Conservation (phyloP, 768 basidiomycete species). For the Cantharellus anzutake region DNA sequence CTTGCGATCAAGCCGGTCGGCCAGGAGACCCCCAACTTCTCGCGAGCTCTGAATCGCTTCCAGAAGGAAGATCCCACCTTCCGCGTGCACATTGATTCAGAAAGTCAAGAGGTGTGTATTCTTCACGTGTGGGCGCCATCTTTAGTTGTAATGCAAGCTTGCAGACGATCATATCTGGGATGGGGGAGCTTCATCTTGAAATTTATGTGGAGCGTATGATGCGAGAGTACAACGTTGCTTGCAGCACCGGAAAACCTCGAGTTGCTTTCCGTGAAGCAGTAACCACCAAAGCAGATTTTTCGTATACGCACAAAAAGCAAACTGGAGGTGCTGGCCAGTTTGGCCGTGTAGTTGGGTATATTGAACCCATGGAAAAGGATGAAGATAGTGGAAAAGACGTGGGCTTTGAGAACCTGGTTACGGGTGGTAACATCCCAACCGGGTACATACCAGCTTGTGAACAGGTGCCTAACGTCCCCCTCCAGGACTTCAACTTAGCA, state of each 20-base stretch:
- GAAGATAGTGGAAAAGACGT: slow-evolving; percentile 36
- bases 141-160: background rate
- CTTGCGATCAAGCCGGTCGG: slow-evolving; percentile 84
- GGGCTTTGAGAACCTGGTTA: slow-evolving; percentile 71
- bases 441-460: slow-evolving; percentile 90
- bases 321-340: slow-evolving; percentile 95
- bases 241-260: slow-evolving; percentile 84
- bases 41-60: slow-evolving; percentile 90
- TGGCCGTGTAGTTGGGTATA: slow-evolving; percentile 74
- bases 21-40: slow-evolving; percentile 89
- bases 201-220: slow-evolving; percentile 99
- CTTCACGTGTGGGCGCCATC: background rate
- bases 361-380: slow-evolving; percentile 76
- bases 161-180: slow-evolving; percentile 66
- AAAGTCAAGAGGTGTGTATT: slow-evolving; percentile 68
- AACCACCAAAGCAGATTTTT: slow-evolving; percentile 57
- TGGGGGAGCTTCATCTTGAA: slow-evolving; percentile 97
- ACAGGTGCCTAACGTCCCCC: slow-evolving; percentile 35
- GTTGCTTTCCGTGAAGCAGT: slow-evolving; percentile 96
- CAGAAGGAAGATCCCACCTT: slow-evolving; percentile 99
- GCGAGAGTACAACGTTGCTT: slow-evolving; percentile 89
- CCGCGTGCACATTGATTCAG: slow-evolving; percentile 85
- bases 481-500: background rate
- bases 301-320: slow-evolving; percentile 95
- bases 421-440: slow-evolving; percentile 81